Evolutionary conservation across 495 filamentous ascomycete species (phyloP), one percentile per base, ranked within the genome.

Genomic region (Hypoxylon rickii): DNA sequence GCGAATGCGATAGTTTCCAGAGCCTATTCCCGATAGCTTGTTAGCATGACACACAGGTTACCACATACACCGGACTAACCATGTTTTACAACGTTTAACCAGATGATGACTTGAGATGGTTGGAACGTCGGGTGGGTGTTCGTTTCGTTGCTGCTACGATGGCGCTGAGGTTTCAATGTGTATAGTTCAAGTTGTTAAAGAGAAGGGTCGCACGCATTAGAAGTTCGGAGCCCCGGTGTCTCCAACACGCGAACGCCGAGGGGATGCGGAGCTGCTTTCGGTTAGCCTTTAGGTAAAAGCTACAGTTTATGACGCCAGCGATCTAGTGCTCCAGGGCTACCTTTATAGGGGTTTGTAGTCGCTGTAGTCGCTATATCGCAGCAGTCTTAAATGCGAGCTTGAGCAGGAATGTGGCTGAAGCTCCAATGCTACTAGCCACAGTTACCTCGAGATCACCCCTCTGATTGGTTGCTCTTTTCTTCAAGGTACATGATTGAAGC

Each of bases 1-100:
- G 88, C 61, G 71, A 86, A 86, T 43, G 93, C 90, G 53, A 69
- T 69, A 19, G 38, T 64, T 36, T 69, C 50, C 3, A 69, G 46
- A 61, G 63, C 15, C 63, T 66, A 22, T n/a, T 8, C 13, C 38
- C 36, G 55, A 20, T 26, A 15, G 1, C 16, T 43, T 22, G 20
- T 15, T 26, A n/a, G n/a, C n/a, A n/a, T n/a, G n/a, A n/a, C n/a
- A n/a, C n/a, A n/a, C n/a, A n/a, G n/a, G n/a, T n/a, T n/a, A n/a
- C n/a, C n/a, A n/a, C n/a, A 20, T 19, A 12, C 19, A n/a, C 21
- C 17, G 8, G 29, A 54, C 59, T 41, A n/a, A 54, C 59, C 59
- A 63, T 63, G 31, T 26, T 58, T n/a, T n/a, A n/a, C n/a, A n/a
- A n/a, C n/a, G n/a, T n/a, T n/a, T n/a, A n/a, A n/a, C n/a, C n/a